Evolutionary conservation across 78 protist species (phyloP).

Genomic region (Capsaspora owczarzaki): DNA sequence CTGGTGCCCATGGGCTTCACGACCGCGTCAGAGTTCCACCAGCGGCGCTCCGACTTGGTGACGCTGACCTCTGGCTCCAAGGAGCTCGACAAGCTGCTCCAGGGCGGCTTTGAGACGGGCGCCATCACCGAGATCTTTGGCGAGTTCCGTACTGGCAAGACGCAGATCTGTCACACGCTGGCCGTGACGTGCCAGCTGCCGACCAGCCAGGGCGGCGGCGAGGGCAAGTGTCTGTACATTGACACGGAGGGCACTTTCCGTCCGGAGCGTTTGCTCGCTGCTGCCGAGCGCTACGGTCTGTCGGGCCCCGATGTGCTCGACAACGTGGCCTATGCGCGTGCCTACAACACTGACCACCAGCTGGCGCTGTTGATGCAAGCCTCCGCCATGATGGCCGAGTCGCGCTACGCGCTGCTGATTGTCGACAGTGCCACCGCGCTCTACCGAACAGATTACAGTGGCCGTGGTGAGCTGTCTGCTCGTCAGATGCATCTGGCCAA

Average conservation of each 20-base stretch:
- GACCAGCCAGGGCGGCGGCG: constrained; percentile 89
- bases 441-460: constrained; percentile 94
- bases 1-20: constrained; percentile 87
- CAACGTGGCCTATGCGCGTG: constrained; percentile 96
- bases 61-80: constrained; percentile 88
- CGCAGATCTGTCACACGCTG: constrained; percentile 98
- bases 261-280: constrained; percentile 89
- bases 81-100: constrained; percentile 79
- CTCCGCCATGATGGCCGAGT: constrained; percentile 95
- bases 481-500: constrained; percentile 94
- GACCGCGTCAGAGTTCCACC: constrained; percentile 86
- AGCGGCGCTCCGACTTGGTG: constrained; percentile 56
- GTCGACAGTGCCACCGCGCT: constrained; percentile 96
- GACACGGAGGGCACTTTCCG: constrained; percentile 99
- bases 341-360: constrained; percentile 97
- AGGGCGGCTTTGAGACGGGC: constrained; percentile 97
- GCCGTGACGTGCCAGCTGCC: constrained; percentile 94
- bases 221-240: constrained; percentile 96
- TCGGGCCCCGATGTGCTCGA: constrained; percentile 87
- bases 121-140: constrained; percentile 98
- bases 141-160: constrained; percentile 97
- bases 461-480: constrained; percentile 95
- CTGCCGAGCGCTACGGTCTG: constrained; percentile 85
- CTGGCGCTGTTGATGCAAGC: constrained; percentile 79
- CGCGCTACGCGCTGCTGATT: constrained; percentile 80